Conservation (phyloP, 192 early-diverging fungal genomes). For the Coemansia sp. region DNA sequence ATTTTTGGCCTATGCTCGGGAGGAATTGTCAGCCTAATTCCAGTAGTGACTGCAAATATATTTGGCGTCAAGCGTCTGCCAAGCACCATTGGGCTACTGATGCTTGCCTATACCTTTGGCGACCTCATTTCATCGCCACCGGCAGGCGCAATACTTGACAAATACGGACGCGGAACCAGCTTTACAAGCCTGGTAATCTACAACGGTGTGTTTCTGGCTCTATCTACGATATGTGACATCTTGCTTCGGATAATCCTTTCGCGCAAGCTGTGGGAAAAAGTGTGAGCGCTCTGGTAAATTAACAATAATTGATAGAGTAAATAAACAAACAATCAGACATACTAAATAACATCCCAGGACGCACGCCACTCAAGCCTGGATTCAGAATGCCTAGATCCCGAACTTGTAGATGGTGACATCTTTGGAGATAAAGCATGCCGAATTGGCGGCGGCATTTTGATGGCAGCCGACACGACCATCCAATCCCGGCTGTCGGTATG, state of each 20-base stretch:
- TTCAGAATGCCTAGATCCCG: neutral
- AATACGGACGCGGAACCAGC: constrained; percentile 27
- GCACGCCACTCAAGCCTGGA: constrained; percentile 23
- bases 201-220: constrained; percentile 14
- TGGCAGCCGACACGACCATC: neutral
- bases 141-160: constrained; percentile 24
- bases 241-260: neutral
- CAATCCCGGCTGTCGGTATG: neutral
- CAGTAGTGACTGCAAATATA: constrained; percentile 20
- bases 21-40: constrained; percentile 20
- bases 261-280: neutral
- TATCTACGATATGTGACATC: neutral
- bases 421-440: neutral
- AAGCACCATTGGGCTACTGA: constrained; percentile 28
- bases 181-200: constrained; percentile 24
- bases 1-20: constrained; percentile 29
- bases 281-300: neutral
- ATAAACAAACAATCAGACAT: neutral
- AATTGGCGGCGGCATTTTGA: neutral
- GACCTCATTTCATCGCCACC: constrained; percentile 18
- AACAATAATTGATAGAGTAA: neutral
- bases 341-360: constrained; percentile 35
- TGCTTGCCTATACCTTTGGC: constrained; percentile 22
- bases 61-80: constrained; percentile 31
- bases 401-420: neutral